Percentiles rank a stretch among this genome's conserved stretches.
Evolutionary conservation across 768 basidiomycete genomes (phyloP).

Genomic region (Mycena amicta): DNA sequence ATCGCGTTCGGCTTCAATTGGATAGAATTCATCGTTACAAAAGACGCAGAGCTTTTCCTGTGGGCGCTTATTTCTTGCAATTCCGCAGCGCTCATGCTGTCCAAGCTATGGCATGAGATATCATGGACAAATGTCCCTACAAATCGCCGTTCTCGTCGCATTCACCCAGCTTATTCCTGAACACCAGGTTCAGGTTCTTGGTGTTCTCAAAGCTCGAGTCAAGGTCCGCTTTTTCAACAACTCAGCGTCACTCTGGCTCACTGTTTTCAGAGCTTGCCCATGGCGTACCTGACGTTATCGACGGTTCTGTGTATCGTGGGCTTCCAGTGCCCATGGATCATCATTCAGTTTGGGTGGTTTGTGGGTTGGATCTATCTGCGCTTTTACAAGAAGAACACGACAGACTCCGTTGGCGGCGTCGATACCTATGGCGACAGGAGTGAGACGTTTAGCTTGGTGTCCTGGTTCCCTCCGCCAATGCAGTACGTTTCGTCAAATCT

Average conservation of each 20-base stretch:
- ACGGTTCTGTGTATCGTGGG: constrained; percentile 82
- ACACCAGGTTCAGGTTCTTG: constrained; percentile 93
- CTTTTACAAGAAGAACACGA: constrained; percentile 89
- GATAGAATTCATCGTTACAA: constrained; percentile 77
- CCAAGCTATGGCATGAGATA: constrained; percentile 84
- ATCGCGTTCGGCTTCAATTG: constrained; percentile 89
- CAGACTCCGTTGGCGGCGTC: constrained; percentile 61
- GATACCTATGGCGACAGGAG: constrained; percentile 90
- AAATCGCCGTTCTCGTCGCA: constrained; percentile 87
- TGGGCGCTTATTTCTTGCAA: constrained; percentile 39
- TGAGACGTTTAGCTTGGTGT: constrained; percentile 93
- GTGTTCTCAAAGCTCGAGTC: constrained; percentile 81
- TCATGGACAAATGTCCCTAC: constrained; percentile 91
- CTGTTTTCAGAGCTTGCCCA: constrained; percentile 75
- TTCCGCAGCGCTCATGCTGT: constrained; percentile 15
- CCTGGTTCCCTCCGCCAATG: constrained; percentile 96
- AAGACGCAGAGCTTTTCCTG: constrained; percentile 77
- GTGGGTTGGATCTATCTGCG: constrained; percentile 94
- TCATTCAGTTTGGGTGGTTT: constrained; percentile 99
- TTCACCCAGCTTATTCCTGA: constrained; percentile 98
- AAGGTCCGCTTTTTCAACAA: constrained; percentile 58
- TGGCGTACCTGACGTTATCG: constrained; percentile 90
- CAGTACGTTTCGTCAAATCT: constrained; percentile 87
- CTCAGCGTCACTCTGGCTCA: constrained; percentile 6
- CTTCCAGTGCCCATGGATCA: constrained; percentile 86